These are phyloP conservation scores for Penicillium roqueforti DNA, from an alignment of 495 filamentous ascomycete species.

Conservation along the genomic window DNA sequence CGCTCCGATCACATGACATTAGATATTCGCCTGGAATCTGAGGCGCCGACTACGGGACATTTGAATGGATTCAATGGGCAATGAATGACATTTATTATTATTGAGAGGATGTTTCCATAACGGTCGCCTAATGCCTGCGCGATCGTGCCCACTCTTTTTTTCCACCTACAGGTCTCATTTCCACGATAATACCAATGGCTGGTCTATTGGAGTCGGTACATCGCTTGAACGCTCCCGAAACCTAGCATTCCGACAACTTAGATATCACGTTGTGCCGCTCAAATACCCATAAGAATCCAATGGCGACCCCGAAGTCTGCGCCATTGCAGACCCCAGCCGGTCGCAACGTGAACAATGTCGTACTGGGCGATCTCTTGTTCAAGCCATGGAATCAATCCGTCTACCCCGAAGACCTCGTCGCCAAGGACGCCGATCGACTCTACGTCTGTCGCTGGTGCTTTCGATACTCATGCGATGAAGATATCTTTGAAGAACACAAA, in stretches of 20 bases:
- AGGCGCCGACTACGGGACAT: neutral
- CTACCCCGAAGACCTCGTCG: conserved; percentile 73
- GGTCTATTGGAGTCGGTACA: conserved; percentile 10
- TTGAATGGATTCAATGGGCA: neutral
- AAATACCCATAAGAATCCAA: conserved; percentile 12
- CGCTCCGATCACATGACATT: conserved; percentile 4
- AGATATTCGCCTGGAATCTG: neutral
- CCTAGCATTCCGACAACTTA: conserved; percentile 2
- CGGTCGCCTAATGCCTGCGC: neutral
- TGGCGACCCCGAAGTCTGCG: conserved; percentile 30
- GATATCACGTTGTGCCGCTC: neutral
- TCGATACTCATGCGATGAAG: conserved; percentile 75
- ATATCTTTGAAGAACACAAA: conserved; percentile 53
- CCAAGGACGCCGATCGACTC: conserved; percentile 57
- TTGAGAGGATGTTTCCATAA: neutral
- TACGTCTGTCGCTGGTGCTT: conserved; percentile 94
- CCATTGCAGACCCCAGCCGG: conserved; percentile 38
- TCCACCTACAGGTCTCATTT: neutral
- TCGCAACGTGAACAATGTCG: conserved; percentile 68
- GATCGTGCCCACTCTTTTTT: neutral
- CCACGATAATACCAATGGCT: conserved; percentile 23
- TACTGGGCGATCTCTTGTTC: conserved; percentile 70
- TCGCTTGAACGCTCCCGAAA: conserved; percentile 7
- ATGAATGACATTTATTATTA: neutral
- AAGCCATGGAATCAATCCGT: conserved; percentile 74